Evolutionary conservation across 306 rosid species (phyloP), one percentile per base, ranked within the genome.

Genomic region (Erythrophleum fordii): DNA sequence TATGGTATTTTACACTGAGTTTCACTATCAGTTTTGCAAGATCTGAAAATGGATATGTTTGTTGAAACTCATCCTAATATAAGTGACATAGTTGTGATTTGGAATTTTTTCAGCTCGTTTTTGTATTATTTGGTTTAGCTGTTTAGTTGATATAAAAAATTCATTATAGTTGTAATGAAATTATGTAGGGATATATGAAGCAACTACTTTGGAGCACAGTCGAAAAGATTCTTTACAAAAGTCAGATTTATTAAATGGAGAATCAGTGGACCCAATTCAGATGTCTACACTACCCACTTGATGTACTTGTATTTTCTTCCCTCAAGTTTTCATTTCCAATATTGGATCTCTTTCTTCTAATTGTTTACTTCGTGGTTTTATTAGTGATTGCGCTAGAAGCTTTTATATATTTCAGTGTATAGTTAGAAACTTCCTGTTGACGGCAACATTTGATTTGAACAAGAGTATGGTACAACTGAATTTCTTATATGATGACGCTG

Each of bases 261-360:
- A 88, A 75, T 89, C 88, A 80, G 96, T 82, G 11, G 84, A 86
- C 51, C 86, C 84, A 75, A 80, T 82, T 75, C 93, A 89, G 85
- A 87, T 88, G 94, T 81, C 99, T 29, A 51, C 97, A 4, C 93
- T 96, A 72, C 99, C 99, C 77, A 93, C 97, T 80, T 96, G 92
- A 91, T 82, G 95, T 93, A 90, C 60, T 85, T 81, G 62, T 65
- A 16, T 68, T 74, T 74, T 73, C 56, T 35, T 46, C 59, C 65
- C 34, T 44, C 49, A 49, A 66, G 46, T 70, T 62, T 59, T 51
- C 67, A 17, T 49, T 80, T 71, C 51, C 18, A 26, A 53, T 72
- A 69, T 67, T 45, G 66, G 67, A 65, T 56, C 65, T 64, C 25
- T 55, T 44, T 72, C 75, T 51, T 8, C 62, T 65, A 18, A 68